Percentiles rank a stretch among this genome's conserved stretches.
Evolutionary conservation across 352 stramenopile species (phyloP).

Genomic region (Aphanomyces stellatus): DNA sequence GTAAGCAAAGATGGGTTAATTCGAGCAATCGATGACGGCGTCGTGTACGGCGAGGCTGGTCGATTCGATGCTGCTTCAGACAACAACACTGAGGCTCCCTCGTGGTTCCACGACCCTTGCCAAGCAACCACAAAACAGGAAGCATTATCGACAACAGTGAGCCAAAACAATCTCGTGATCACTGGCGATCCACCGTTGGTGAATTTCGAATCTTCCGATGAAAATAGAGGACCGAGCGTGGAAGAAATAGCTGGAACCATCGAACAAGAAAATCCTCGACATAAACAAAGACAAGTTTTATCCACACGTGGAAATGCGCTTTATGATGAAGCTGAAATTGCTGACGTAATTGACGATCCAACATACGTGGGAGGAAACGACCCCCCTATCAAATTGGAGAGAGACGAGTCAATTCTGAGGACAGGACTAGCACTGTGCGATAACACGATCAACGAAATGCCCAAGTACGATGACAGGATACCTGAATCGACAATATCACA

Average conservation of each 20-base stretch:
- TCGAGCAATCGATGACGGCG: not conserved
- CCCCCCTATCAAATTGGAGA: too few relatives aligned
- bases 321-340: constrained; percentile 1
- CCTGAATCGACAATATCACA: not conserved
- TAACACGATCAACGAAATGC: too few relatives aligned
- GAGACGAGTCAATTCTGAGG: not conserved
- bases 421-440: not conserved
- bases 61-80: not conserved
- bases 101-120: not conserved
- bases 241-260: not conserved
- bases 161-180: too few relatives aligned
- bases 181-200: not conserved
- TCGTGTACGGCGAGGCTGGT: not conserved
- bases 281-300: not conserved
- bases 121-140: not conserved
- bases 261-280: not conserved
- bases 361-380: too few relatives aligned
- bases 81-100: not conserved
- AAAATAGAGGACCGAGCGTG: not conserved
- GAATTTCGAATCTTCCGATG: not conserved
- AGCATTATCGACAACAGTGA: not conserved
- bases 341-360: not conserved
- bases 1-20: not conserved
- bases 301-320: not conserved
- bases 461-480: too few relatives aligned